Percentiles rank a stretch among this genome's conserved stretches.
phyloP scores from a whole-genome alignment of 441 rosid genomes.

The Jatropha multifida region DNA sequence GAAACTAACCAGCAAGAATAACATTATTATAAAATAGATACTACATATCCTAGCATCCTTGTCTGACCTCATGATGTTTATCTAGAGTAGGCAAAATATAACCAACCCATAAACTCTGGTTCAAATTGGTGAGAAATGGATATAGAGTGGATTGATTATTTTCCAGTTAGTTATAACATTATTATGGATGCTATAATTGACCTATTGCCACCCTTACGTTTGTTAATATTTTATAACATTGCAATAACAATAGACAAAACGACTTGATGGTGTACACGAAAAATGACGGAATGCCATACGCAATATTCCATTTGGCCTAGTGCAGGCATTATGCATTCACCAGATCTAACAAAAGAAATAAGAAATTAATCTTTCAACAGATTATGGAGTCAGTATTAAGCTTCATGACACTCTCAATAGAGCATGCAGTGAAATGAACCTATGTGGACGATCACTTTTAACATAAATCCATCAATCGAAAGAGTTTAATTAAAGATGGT shows the following conservation, averaged over 20 bases:
- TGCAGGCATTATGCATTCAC: not conserved
- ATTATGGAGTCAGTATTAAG: not conserved
- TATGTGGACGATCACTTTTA: not conserved
- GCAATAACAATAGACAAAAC: not conserved
- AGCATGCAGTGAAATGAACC: not conserved
- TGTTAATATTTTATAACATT: not conserved
- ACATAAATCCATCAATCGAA: not conserved
- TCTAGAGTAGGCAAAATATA: too few relatives aligned
- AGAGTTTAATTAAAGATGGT: not conserved
- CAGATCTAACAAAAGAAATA: constrained; percentile 5
- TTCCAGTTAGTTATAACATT: not conserved
- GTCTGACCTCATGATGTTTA: too few relatives aligned
- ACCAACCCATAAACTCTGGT: too few relatives aligned
- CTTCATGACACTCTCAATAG: not conserved
- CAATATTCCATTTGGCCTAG: not conserved
- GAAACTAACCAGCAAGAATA: not conserved
- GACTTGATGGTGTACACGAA: not conserved
- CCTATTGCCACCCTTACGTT: not conserved
- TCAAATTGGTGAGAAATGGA: not conserved
- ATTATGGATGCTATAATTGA: not conserved
- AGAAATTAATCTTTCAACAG: not conserved
- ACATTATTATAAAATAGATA: not conserved
- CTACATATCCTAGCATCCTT: too few relatives aligned
- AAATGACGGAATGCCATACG: not conserved
- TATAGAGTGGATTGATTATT: not conserved